phyloP scores from a whole-genome alignment of 1,139 yeast genomes.

The Taphrina flavorubra region DNA sequence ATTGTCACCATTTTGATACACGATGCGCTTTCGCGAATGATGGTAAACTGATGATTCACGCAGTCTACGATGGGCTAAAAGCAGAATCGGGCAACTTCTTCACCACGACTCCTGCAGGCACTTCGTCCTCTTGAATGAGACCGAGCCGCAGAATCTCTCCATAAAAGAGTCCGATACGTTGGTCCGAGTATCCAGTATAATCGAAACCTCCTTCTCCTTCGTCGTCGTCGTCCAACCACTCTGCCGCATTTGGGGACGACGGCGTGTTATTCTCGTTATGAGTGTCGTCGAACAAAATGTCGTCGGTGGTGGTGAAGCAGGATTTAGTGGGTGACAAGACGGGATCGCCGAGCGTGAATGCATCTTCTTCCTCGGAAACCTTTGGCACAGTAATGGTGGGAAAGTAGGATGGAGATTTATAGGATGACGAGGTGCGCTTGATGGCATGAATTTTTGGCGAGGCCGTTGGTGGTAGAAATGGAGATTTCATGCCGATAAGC shows the following conservation, averaged over 20 bases:
- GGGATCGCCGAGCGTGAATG: slow-evolving; percentile 43
- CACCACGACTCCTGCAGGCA: slow-evolving; percentile 22
- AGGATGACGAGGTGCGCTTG: slow-evolving; percentile 14
- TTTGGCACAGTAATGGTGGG: slow-evolving; percentile 39
- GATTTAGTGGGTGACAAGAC: not conserved
- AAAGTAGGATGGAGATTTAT: slow-evolving; percentile 28
- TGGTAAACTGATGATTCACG: too few relatives aligned
- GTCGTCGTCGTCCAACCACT: slow-evolving; percentile 48
- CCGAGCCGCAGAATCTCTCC: slow-evolving; percentile 76
- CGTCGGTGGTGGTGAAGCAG: slow-evolving; percentile 1
- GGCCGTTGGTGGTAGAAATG: slow-evolving; percentile 26
- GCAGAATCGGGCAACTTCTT: slow-evolving; percentile 27
- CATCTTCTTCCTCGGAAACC: slow-evolving; percentile 37
- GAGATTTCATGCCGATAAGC: slow-evolving; percentile 32
- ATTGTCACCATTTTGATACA: too few relatives aligned
- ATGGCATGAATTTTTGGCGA: slow-evolving; percentile 11
- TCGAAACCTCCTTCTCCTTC: slow-evolving; percentile 73
- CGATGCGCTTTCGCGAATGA: too few relatives aligned
- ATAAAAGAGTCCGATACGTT: slow-evolving; percentile 73
- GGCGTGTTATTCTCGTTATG: not conserved
- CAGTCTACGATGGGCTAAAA: not conserved
- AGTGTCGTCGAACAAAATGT: not conserved
- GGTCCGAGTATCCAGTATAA: slow-evolving; percentile 73
- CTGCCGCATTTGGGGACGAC: not conserved
- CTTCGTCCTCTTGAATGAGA: slow-evolving; percentile 51